phyloP scores from a whole-genome alignment of 1,284 basidiomycete genomes.

The Amylostereum areolatum region DNA sequence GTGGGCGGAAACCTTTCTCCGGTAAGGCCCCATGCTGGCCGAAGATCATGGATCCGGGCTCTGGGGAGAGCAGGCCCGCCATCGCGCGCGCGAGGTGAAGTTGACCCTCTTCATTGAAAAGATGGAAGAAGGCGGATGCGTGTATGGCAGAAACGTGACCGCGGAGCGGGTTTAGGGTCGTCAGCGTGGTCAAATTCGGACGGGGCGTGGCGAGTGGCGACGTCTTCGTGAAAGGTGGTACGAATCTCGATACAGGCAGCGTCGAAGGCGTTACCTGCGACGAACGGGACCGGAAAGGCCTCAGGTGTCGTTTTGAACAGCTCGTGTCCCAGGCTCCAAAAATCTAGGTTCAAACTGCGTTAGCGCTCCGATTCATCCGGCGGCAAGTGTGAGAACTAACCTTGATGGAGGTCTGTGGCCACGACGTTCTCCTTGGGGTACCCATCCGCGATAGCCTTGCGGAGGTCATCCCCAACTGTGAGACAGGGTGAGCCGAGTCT shows the following conservation, averaged over 20 bases:
- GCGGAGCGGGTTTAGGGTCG: slow-evolving; percentile 32
- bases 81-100: slow-evolving; percentile 29
- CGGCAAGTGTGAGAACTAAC: slow-evolving; percentile 6
- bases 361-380: neutral
- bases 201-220: slow-evolving; percentile 14
- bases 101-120: slow-evolving; percentile 36
- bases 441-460: slow-evolving; percentile 12
- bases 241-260: slow-evolving; percentile 22
- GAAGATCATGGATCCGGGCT: slow-evolving; percentile 27
- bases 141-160: slow-evolving; percentile 37
- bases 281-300: slow-evolving; percentile 35
- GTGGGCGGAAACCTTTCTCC: neutral
- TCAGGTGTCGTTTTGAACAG: slow-evolving; percentile 22
- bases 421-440: slow-evolving; percentile 9
- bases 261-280: slow-evolving; percentile 37
- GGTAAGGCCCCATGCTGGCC: slow-evolving; percentile 17
- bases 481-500: neutral
- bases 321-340: slow-evolving; percentile 21
- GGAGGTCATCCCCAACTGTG: slow-evolving; percentile 7
- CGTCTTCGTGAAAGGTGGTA: slow-evolving; percentile 17
- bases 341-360: slow-evolving; percentile 7
- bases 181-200: slow-evolving; percentile 26
- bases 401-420: slow-evolving; percentile 20
- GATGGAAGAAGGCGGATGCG: slow-evolving; percentile 39
- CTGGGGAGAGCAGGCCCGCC: slow-evolving; percentile 28